Evolutionary conservation across 768 basidiomycete genomes (phyloP), one percentile per base, ranked within the genome.

Genomic region (Pisolithus sp.): DNA sequence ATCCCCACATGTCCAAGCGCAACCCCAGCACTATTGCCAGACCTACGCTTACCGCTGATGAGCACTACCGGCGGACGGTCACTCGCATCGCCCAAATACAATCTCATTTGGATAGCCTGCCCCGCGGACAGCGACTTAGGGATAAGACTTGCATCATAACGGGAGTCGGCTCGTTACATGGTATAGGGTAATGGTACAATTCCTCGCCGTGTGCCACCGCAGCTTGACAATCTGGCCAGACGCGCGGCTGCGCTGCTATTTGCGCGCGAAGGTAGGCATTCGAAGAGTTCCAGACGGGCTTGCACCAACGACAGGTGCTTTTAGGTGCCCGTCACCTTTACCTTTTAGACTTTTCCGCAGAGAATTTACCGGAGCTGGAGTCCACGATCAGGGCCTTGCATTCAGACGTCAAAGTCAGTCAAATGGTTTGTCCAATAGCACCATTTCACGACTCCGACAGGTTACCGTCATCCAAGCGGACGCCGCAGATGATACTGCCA

Each of bases 91-190:
- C 79, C 48, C 78, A 77, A 59, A 81, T 93, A 50, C 82, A 84
- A 64, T 73, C 78, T 0, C 90, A 92, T 53, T 74, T 93, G 36
- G 64, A 74, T 40, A 72, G 66, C 24, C 60, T 79, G 20, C 73
- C 82, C 28, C 76, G 83, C 39, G 68, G 73, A 26, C 72, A 69
- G 18, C 76, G 82, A 59, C 75, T 94, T 56, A 76, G 75, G 62
- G 82, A 76, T 56, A 94, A 92, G 67, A 89, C 93, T 23, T 89
- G 86, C 59, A 76, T 95, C 51, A 79, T 95, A 59, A 95, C 93
- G 0, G 93, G 93, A 17, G 91, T 86, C 28, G 86, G 88, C 28
- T 93, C 90, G 18, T 63, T 86, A 57, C 84, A 85, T 63, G 93
- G 93, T 17, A 96, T 96, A 54, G 93, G 93, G 86, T 93, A 69